phyloP scores from a whole-genome alignment of 345 rosid genomes.

The Lepidium africanum region DNA sequence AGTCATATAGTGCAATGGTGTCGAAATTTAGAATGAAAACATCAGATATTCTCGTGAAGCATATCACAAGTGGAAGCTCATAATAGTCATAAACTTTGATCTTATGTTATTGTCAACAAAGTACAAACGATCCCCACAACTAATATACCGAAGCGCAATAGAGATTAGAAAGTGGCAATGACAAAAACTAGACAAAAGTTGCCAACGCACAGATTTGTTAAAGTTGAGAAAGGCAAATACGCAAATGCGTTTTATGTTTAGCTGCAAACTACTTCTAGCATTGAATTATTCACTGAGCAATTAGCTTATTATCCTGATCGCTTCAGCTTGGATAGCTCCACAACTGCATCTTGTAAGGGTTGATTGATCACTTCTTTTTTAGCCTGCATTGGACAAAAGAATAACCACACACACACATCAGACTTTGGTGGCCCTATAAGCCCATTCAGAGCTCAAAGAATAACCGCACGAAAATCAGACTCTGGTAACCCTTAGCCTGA shows the following conservation, averaged over 20 bases:
- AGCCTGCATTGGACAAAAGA: not conserved
- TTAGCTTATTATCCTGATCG: not conserved
- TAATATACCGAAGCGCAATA: not conserved
- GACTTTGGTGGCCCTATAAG: not conserved
- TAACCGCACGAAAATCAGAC: not conserved
- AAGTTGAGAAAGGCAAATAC: not conserved
- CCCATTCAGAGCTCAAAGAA: not conserved
- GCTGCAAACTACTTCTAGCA: not conserved
- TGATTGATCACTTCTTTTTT: not conserved
- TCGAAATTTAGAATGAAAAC: not conserved
- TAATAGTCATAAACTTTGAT: not conserved
- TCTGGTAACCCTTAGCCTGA: constrained; percentile 16
- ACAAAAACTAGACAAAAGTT: not conserved
- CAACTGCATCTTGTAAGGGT: not conserved
- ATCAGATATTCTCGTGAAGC: not conserved
- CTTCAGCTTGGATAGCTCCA: not conserved
- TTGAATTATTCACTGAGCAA: not conserved
- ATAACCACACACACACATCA: not conserved
- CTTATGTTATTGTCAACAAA: not conserved
- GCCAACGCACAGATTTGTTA: not conserved
- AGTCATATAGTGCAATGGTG: not conserved
- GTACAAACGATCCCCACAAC: not conserved
- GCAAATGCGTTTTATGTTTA: not conserved
- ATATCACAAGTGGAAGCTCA: not conserved
- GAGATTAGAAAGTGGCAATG: not conserved